Percentiles rank a stretch among this genome's conserved stretches.
phyloP scores from a whole-genome alignment of 2,329 filamentous ascomycete genomes.

The Calonectria pseudoturangicola region DNA sequence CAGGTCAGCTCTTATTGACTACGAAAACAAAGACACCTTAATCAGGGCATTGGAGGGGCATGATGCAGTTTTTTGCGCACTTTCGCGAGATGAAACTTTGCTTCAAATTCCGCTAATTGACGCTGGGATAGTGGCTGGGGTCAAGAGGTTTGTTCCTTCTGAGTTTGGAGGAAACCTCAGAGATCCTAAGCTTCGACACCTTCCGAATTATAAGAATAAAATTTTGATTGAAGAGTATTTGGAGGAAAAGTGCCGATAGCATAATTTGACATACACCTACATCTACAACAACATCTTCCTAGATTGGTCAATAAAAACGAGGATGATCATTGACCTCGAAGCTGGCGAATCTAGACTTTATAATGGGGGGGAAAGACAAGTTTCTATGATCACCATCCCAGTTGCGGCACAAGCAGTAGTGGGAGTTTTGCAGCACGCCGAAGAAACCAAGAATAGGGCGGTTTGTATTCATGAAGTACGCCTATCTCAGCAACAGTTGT shows the following conservation, averaged over 20 bases:
- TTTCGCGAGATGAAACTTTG: conserved; percentile 6
- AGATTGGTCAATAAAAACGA: neutral
- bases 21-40: neutral
- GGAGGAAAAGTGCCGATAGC: neutral
- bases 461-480: neutral
- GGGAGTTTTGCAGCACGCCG: neutral
- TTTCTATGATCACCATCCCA: neutral
- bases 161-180: conserved; percentile 7
- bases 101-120: neutral
- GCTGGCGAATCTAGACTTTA: neutral
- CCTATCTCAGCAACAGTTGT: neutral
- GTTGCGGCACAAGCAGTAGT: conserved; percentile 1
- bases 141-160: conserved; percentile 1
- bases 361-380: neutral
- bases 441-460: conserved; percentile 5
- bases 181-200: neutral
- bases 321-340: neutral
- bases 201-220: neutral
- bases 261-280: neutral
- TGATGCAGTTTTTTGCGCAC: neutral
- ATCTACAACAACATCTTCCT: conserved; percentile 7
- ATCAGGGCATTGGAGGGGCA: neutral
- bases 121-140: neutral
- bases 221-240: conserved; percentile 1
- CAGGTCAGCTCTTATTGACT: neutral